Base-by-base conservation (phyloP, 139 green algal species). In the Chlorella sp. region DNA sequence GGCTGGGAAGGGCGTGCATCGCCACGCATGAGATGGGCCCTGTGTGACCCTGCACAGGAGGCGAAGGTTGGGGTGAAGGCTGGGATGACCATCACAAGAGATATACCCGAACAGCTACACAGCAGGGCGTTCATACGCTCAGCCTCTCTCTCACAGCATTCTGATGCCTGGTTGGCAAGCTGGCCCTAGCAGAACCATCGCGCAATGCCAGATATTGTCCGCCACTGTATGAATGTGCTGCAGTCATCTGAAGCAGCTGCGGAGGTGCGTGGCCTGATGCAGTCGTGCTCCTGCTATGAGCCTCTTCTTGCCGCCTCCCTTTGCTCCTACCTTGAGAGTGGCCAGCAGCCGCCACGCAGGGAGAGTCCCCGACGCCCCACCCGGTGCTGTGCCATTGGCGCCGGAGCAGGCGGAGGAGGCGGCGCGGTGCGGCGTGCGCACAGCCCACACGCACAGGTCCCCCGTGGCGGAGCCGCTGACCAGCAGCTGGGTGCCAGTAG, bases 371-470 rank as follows among this genome's bases (percentile, higher is more conserved):
- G n/a, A n/a, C n/a, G n/a, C n/a, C n/a, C n/a, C n/a, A n/a, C n/a
- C n/a, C n/a, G n/a, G n/a, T n/a, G n/a, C n/a, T n/a, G n/a, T n/a
- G n/a, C n/a, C n/a, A n/a, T n/a, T n/a, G n/a, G n/a, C n/a, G n/a
- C n/a, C n/a, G n/a, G n/a, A n/a, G n/a, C n/a, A n/a, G n/a, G n/a
- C n/a, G n/a, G n/a, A n/a, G n/a, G n/a, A n/a, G n/a, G n/a, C n/a
- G n/a, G n/a, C n/a, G n/a, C n/a, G n/a, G 62, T 29, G 6, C 31
- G 3, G 62, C 29, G 5, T 35, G 62, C 36, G 62, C 24, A 84
- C 74, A 0, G 74, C 63, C 90, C 90, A 95, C 3, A 93, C 49
- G 5, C 86, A 74, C 65, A 94, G 50, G 42, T 65, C 79, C 65
- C 67, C 73, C 68, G 94, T 88, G 27, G 83, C 82, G 17, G 79